These are phyloP conservation scores for Beauveria sp. DNA, from an alignment of 2,329 filamentous ascomycete genomes.

Conservation along the genomic window DNA sequence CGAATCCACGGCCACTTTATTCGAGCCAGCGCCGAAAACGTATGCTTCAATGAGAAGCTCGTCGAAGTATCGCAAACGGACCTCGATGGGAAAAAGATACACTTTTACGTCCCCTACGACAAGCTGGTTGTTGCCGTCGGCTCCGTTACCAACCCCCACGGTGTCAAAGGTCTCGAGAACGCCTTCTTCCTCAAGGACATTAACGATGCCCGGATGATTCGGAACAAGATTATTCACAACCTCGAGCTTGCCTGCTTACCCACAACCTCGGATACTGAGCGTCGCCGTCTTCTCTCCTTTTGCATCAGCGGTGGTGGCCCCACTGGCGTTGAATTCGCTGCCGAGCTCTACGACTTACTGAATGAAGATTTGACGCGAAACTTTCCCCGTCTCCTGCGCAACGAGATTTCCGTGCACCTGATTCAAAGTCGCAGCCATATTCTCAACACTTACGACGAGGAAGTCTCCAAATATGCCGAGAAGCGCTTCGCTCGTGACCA, in stretches of 20 bases:
- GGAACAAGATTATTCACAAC: slow-evolving; percentile 82
- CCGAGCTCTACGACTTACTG: slow-evolving; percentile 89
- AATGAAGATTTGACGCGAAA: slow-evolving; percentile 83
- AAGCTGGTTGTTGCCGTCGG: slow-evolving; percentile 91
- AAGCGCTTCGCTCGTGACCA: slow-evolving; percentile 84
- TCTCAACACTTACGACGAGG: slow-evolving; percentile 95
- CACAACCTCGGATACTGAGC: slow-evolving; percentile 81
- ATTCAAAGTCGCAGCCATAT: slow-evolving; percentile 95
- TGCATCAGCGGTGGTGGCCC: slow-evolving; percentile 94
- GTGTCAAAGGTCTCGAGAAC: slow-evolving; percentile 88
- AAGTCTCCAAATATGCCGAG: slow-evolving; percentile 86
- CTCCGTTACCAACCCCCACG: slow-evolving; percentile 88
- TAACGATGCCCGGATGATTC: slow-evolving; percentile 80
- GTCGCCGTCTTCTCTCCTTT: slow-evolving; percentile 81
- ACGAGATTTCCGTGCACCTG: slow-evolving; percentile 94
- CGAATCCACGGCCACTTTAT: slow-evolving; percentile 82
- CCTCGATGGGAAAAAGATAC: slow-evolving; percentile 59
- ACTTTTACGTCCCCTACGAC: slow-evolving; percentile 95
- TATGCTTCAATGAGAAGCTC: slow-evolving; percentile 86
- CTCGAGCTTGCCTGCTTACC: slow-evolving; percentile 89
- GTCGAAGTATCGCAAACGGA: slow-evolving; percentile 77
- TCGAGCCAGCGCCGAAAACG: slow-evolving; percentile 76
- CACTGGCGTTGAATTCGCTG: slow-evolving; percentile 95
- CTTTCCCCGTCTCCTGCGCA: slow-evolving; percentile 86
- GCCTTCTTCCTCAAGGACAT: slow-evolving; percentile 96